These are phyloP conservation scores for Berkeleyomyces rouxiae DNA, from an alignment of 2,329 filamentous ascomycete genomes.

Conservation along the genomic window DNA sequence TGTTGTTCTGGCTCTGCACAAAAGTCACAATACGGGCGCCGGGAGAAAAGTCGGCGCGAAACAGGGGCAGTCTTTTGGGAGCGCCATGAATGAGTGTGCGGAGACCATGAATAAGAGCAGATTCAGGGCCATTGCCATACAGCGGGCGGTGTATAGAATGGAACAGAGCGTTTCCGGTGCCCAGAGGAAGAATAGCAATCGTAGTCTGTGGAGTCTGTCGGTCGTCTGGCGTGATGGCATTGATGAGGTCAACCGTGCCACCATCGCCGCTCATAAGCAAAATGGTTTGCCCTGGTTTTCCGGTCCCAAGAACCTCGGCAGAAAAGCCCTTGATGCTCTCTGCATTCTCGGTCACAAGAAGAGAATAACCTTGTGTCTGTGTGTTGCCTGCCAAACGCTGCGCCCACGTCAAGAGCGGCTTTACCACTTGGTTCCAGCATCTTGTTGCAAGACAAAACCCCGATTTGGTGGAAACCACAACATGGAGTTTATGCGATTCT, in stretches of 20 bases:
- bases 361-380: conserved; percentile 24
- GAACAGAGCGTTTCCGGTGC: conserved; percentile 49
- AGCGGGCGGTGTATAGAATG: conserved; percentile 44
- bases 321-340: conserved; percentile 51
- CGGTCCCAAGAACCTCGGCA: conserved; percentile 18
- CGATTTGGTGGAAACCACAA: conserved; percentile 51
- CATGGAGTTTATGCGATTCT: conserved; percentile 29
- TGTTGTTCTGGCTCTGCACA: conserved; percentile 11
- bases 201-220: conserved; percentile 22
- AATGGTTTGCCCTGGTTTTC: conserved; percentile 35
- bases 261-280: conserved; percentile 79
- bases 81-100: conserved; percentile 43
- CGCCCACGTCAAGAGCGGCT: neutral
- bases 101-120: conserved; percentile 32
- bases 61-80: conserved; percentile 40
- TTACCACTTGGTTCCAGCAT: conserved; percentile 6
- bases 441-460: conserved; percentile 38
- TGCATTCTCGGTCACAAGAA: conserved; percentile 46
- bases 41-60: conserved; percentile 42
- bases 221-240: conserved; percentile 27
- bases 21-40: conserved; percentile 34
- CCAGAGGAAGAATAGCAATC: conserved; percentile 41
- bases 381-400: conserved; percentile 13
- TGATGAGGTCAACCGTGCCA: conserved; percentile 67
- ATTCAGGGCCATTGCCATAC: conserved; percentile 25